Evolutionary conservation across 768 basidiomycete species (phyloP).

Genomic region (Tubosaeta sp.): DNA sequence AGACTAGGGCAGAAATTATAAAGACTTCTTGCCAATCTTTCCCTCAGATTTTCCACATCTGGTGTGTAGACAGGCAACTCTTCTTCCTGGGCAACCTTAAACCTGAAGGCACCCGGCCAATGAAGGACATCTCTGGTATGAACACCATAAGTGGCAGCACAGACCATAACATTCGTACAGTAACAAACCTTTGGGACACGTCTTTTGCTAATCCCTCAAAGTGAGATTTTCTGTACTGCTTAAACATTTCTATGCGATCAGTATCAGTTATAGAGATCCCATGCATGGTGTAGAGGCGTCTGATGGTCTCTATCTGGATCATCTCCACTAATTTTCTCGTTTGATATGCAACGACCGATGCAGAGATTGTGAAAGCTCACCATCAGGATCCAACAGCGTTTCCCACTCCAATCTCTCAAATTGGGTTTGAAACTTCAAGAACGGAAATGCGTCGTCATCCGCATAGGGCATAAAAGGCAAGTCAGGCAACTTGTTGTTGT

Average conservation of each 20-base stretch:
- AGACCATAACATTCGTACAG: not conserved
- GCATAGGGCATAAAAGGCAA: slow-evolving; percentile 42
- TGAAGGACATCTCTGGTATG: slow-evolving; percentile 35
- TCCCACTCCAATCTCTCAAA: slow-evolving; percentile 36
- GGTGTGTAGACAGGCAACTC: slow-evolving; percentile 12
- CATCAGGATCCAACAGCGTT: slow-evolving; percentile 42
- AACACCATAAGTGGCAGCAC: not conserved
- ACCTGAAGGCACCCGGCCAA: slow-evolving; percentile 31
- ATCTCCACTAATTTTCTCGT: slow-evolving; percentile 37
- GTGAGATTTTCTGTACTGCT: slow-evolving; percentile 17
- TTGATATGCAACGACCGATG: not conserved
- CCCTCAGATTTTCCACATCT: slow-evolving; percentile 25
- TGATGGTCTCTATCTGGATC: slow-evolving; percentile 43
- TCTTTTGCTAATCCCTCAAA: slow-evolving; percentile 42
- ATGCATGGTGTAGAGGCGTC: slow-evolving; percentile 33
- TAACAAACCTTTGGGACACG: slow-evolving; percentile 37
- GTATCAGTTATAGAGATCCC: slow-evolving; percentile 34
- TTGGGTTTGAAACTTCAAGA: slow-evolving; percentile 21
- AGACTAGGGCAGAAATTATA: slow-evolving; percentile 43
- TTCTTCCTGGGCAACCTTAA: not conserved
- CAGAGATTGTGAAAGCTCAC: slow-evolving; percentile 31
- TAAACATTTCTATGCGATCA: slow-evolving; percentile 30
- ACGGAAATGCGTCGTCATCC: slow-evolving; percentile 40
- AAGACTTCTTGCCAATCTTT: slow-evolving; percentile 30
- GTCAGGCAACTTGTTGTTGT: too few species aligned